Percentiles rank a stretch among this genome's conserved stretches.
Evolutionary conservation across 1,139 yeast genomes (phyloP).

Genomic region (Magnusiomyces tetraspermus): DNA sequence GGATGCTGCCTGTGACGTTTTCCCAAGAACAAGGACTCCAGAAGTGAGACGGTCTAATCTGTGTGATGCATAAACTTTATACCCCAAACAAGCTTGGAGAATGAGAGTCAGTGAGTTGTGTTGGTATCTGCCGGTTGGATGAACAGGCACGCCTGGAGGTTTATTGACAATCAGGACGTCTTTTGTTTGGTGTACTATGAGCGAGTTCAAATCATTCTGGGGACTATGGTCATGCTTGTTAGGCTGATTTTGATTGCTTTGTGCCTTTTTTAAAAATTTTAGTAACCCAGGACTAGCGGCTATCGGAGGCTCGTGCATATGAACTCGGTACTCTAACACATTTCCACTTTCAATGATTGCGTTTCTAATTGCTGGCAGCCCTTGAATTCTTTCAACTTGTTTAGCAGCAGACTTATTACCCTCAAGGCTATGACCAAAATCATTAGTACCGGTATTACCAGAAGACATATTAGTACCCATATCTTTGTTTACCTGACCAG

Average conservation of each 20-base stretch:
- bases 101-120: slow-evolving; percentile 15
- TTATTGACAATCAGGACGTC: slow-evolving; percentile 10
- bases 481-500: too few species aligned
- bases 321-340: slow-evolving; percentile 3
- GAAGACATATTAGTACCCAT: too few species aligned
- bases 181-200: slow-evolving; percentile 3
- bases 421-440: not conserved
- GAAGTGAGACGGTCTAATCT: slow-evolving; percentile 68
- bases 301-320: slow-evolving; percentile 15
- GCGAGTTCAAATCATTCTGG: not conserved
- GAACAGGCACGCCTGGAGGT: slow-evolving; percentile 14
- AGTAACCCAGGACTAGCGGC: not conserved
- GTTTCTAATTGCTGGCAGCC: not conserved
- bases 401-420: not conserved
- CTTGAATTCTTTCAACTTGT: not conserved
- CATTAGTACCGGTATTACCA: not conserved
- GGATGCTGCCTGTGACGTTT: slow-evolving; percentile 38
- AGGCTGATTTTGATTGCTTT: too few species aligned
- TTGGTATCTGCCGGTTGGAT: slow-evolving; percentile 14
- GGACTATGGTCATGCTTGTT: not conserved
- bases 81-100: slow-evolving; percentile 17
- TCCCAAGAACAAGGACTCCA: slow-evolving; percentile 57
- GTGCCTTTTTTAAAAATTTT: not conserved
- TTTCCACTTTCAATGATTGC: slow-evolving; percentile 5
- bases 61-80: slow-evolving; percentile 37